Conservation (phyloP, 352 stramenopile species). For the Phytophthora crassamura region DNA sequence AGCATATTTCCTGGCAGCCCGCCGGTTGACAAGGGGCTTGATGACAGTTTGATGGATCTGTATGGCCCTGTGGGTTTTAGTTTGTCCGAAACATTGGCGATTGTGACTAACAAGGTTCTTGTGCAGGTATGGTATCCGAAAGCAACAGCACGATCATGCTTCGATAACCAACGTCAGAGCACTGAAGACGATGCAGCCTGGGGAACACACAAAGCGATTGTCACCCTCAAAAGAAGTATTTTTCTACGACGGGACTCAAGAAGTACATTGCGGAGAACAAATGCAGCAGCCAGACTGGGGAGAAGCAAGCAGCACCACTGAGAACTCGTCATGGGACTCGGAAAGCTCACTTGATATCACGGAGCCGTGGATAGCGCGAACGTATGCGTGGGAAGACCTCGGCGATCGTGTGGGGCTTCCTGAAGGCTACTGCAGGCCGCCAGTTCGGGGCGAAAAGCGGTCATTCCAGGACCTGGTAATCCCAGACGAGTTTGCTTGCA, state of each 20-base stretch:
- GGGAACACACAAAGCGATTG: constrained; percentile 2
- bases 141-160: constrained; percentile 5
- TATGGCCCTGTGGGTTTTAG: constrained; percentile 8
- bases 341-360: constrained; percentile 32
- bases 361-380: constrained; percentile 37
- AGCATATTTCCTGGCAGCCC: constrained; percentile 19
- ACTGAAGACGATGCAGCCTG: constrained; percentile 11
- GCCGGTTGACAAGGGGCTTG: not conserved
- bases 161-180: not conserved
- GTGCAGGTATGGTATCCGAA: constrained; percentile 9
- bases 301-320: constrained; percentile 37
- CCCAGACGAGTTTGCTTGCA: constrained; percentile 24
- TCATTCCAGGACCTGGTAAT: constrained; percentile 34
- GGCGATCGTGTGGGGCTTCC: constrained; percentile 36
- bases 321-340: constrained; percentile 44
- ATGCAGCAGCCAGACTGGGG: constrained; percentile 23
- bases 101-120: constrained; percentile 15
- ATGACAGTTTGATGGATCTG: constrained; percentile 9
- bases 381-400: constrained; percentile 55
- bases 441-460: constrained; percentile 19
- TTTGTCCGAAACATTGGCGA: not conserved
- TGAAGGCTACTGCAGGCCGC: constrained; percentile 25
- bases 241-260: constrained; percentile 43
- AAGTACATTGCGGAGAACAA: constrained; percentile 22
- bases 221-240: constrained; percentile 30